These are phyloP conservation scores for Neckera pumila DNA, from an alignment of 225 moss, liverwort and hornwort genomes.

Conservation along the genomic window DNA sequence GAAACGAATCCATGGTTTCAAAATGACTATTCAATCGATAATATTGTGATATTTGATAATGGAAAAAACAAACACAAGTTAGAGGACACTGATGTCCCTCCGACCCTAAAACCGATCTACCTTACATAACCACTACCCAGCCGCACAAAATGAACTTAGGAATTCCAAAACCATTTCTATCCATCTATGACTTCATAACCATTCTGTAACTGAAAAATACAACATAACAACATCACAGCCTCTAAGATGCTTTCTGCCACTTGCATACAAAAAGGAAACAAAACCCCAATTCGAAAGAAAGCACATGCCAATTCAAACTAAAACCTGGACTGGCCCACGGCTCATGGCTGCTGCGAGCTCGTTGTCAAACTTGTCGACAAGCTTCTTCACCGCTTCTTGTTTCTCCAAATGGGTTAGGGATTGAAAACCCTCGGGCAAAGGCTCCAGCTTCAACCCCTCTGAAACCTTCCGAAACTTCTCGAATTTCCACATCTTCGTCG, in stretches of 20 bases:
- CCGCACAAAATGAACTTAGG: neutral
- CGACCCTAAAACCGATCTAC: neutral
- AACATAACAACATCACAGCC: neutral
- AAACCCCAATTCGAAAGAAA: neutral
- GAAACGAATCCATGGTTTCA: neutral
- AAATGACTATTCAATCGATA: too few species aligned
- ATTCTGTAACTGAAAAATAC: neutral
- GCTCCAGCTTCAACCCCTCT: neutral
- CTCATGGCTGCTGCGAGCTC: neutral
- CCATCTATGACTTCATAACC: neutral
- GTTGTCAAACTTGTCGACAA: neutral
- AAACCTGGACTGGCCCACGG: neutral
- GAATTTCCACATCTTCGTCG: neutral
- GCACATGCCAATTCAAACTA: neutral
- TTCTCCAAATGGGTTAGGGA: accelerated
- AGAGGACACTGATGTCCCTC: neutral
- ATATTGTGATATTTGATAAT: neutral
- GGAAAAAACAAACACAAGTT: neutral
- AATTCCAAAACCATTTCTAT: neutral
- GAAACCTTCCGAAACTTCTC: neutral
- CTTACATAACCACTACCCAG: neutral
- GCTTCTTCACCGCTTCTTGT: neutral
- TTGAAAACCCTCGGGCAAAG: neutral
- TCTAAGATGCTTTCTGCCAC: neutral
- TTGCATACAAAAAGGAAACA: neutral